Percentiles rank a stretch among this genome's conserved stretches.
Evolutionary conservation across 441 rosid species (phyloP).

Genomic region (Pelargonium citronellum): DNA sequence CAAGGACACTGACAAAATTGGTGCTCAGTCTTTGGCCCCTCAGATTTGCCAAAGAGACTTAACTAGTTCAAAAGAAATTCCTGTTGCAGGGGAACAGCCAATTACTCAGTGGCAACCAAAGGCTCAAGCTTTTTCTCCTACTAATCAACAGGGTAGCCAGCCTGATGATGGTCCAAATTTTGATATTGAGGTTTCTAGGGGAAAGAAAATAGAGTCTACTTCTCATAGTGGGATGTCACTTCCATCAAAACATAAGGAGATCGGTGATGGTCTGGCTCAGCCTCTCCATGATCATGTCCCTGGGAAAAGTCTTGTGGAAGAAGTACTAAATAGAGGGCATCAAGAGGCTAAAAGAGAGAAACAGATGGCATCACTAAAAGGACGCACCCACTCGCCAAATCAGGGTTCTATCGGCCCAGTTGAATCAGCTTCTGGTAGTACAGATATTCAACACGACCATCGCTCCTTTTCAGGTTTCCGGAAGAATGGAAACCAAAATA

Average conservation of each 20-base stretch:
- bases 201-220: conserved; percentile 39
- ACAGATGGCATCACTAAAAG: conserved; percentile 27
- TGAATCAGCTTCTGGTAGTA: conserved; percentile 30
- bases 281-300: conserved; percentile 28
- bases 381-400: conserved; percentile 25
- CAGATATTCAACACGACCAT: conserved; percentile 42
- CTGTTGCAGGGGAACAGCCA: conserved; percentile 45
- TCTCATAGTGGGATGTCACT: conserved; percentile 25
- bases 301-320: conserved; percentile 36
- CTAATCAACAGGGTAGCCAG: conserved; percentile 38
- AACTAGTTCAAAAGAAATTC: conserved; percentile 46
- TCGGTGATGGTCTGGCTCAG: conserved; percentile 27
- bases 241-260: conserved; percentile 34
- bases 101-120: conserved; percentile 78
- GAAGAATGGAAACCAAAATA: conserved; percentile 52
- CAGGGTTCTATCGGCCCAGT: conserved; percentile 28
- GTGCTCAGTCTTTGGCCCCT: conserved; percentile 34
- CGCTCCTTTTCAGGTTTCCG: conserved; percentile 38
- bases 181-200: conserved; percentile 35
- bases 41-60: conserved; percentile 41
- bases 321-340: conserved; percentile 24
- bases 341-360: conserved; percentile 46
- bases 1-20: conserved; percentile 37
- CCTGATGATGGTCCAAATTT: conserved; percentile 34
- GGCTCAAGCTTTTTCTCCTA: conserved; percentile 34